phyloP scores from a whole-genome alignment of 257 asterid species.

The Sherardia arvensis region DNA sequence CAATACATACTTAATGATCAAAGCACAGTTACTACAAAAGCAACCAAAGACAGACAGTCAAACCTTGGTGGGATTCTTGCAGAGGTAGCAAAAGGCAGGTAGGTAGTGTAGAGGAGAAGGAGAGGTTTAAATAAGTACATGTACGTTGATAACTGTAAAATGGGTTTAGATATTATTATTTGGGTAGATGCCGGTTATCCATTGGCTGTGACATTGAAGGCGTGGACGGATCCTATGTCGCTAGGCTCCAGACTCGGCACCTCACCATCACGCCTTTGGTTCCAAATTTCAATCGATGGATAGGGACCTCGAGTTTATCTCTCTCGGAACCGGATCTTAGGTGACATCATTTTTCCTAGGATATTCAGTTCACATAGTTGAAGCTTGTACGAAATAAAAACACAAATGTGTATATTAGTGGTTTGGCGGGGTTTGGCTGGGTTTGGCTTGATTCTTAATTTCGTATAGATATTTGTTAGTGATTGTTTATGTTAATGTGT shows the following conservation, averaged over 20 bases:
- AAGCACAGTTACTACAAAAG: background rate
- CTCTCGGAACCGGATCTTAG: background rate
- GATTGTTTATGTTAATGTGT: no score
- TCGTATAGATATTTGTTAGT: no score
- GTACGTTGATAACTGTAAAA: background rate
- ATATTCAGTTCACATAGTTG: no score
- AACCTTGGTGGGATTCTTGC: conserved; percentile 10
- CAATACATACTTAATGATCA: background rate
- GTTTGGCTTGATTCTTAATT: no score
- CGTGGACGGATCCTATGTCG: background rate
- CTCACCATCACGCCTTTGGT: background rate
- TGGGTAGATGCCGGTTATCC: background rate
- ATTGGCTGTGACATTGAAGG: background rate
- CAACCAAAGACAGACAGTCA: conserved; percentile 3
- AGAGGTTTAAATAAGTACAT: background rate
- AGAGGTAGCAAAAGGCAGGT: background rate
- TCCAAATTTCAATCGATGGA: background rate
- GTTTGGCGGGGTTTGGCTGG: no score
- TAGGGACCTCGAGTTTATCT: background rate
- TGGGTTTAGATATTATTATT: background rate
- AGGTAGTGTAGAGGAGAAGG: background rate
- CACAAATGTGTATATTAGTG: no score
- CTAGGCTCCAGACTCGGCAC: background rate
- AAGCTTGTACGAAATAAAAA: no score
- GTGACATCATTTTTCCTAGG: background rate